Base-by-base conservation (phyloP, 73 alveolate genomes). In the Paramecium caudatum region DNA sequence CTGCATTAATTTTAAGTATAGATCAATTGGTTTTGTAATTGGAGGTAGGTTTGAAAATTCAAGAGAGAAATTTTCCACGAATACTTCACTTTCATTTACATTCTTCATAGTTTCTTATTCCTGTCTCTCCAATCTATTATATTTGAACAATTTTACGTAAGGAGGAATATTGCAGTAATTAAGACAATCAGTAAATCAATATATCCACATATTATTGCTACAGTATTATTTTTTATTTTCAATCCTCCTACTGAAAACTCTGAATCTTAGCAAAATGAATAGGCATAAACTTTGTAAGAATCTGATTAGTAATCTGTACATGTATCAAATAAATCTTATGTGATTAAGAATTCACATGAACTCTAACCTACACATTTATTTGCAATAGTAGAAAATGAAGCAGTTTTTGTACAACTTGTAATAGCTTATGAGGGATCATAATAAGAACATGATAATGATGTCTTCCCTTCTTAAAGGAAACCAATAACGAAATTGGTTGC, bases 21-120 rank as follows among this genome's bases (percentile, higher is more conserved):
- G 17, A 1, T 39, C 68, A 5, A 5, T 45, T 13, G 88, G 69
- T 21, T 68, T 49, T 0, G 88, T 15, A 3, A 32, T 1, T 41
- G 36, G 37, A 23, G 88, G 88, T 4, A 74, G 65, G 43, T 74
- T 74, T 19, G 25, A 7, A 41, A 74, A 74, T 45, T 74, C 88
- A 9, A 74, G 43, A n/a, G 88, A 41, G 43, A 74, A 74, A 39
- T 23, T 39, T 21, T 30, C 43, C 6, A 74, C 23, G 43, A 74
- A 74, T n/a, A 74, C 68, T 74, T 39, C 70, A 74, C 88, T 74
- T 21, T 74, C 88, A 74, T 45, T 36, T 1, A 74, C 68, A 74
- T 74, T 39, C 32, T 74, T 74, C 88, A 74, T 37, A 27, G 88
- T 74, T 21, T 61, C 10, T 15, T 61, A 5, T 5, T 61, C 82